phyloP scores from a whole-genome alignment of 2,329 filamentous ascomycete genomes.

The Diaporthe caulivora region DNA sequence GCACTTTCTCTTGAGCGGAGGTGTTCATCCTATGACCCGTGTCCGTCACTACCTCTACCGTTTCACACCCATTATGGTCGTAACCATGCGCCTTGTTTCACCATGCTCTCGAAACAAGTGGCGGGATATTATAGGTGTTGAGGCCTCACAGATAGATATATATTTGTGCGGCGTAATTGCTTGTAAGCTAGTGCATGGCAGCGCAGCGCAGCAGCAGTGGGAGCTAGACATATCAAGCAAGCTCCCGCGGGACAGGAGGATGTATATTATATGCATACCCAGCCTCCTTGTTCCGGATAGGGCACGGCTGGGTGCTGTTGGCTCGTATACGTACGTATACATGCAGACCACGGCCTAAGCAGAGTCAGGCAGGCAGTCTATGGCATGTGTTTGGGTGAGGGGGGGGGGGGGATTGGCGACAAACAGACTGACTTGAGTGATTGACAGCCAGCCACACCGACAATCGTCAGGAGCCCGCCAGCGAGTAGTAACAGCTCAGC shows the following conservation, averaged over 20 bases:
- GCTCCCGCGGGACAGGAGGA: constrained; percentile 17
- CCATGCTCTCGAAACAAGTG: constrained; percentile 26
- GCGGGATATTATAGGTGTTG: constrained; percentile 22
- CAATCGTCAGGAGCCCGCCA: constrained; percentile 24
- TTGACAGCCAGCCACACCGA: constrained; percentile 29
- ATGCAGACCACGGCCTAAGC: neutral
- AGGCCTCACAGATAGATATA: constrained; percentile 24
- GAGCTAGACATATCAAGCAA: constrained; percentile 36
- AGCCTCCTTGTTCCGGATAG: constrained; percentile 8
- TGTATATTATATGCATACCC: constrained; percentile 1
- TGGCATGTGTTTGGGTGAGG: constrained; percentile 4
- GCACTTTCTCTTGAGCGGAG: neutral
- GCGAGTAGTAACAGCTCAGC: constrained; percentile 11
- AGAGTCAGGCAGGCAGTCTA: neutral
- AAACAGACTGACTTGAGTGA: neutral
- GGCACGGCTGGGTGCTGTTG: constrained; percentile 13
- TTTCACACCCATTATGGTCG: constrained; percentile 13
- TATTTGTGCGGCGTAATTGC: neutral
- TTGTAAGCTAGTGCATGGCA: neutral
- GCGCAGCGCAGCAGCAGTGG: neutral
- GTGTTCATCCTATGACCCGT: constrained; percentile 13
- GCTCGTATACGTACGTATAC: constrained; percentile 6
- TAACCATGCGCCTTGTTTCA: constrained; percentile 12
- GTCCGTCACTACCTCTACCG: neutral
- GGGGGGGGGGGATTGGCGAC: constrained; percentile 11